Conservation (phyloP, 1,284 basidiomycete species). For the Cryptococcus wingfieldii region DNA sequence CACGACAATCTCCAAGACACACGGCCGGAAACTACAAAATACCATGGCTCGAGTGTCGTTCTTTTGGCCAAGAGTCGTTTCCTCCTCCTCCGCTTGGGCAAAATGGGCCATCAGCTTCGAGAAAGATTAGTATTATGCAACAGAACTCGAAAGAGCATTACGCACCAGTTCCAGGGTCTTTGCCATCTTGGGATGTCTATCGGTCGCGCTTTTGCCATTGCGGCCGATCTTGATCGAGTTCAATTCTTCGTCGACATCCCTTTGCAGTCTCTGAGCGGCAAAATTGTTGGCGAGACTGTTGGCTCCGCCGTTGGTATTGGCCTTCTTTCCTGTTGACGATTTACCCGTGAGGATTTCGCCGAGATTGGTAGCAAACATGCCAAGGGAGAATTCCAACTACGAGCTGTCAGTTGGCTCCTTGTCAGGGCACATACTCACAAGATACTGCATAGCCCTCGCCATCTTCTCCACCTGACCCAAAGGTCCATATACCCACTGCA, state of each 20-base stretch:
- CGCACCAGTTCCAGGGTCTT: slow-evolving; percentile 64
- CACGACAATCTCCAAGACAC: slow-evolving; percentile 83
- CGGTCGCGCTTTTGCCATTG: slow-evolving; percentile 46
- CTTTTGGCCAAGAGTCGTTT: slow-evolving; percentile 48
- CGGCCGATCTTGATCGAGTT: slow-evolving; percentile 34
- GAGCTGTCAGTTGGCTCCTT: neutral
- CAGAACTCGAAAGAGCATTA: neutral
- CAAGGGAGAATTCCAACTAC: slow-evolving; percentile 73
- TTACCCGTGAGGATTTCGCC: slow-evolving; percentile 48
- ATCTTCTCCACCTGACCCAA: slow-evolving; percentile 50
- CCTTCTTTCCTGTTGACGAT: slow-evolving; percentile 35
- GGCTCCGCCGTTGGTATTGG: slow-evolving; percentile 26
- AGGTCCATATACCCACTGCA: slow-evolving; percentile 29
- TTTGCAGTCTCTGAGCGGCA: slow-evolving; percentile 44
- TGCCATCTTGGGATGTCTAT: slow-evolving; percentile 86
- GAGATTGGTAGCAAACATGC: slow-evolving; percentile 68
- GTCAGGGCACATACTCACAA: slow-evolving; percentile 54
- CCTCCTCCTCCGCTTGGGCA: slow-evolving; percentile 57
- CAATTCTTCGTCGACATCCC: slow-evolving; percentile 43
- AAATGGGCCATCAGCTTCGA: slow-evolving; percentile 69
- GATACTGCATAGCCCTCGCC: slow-evolving; percentile 73
- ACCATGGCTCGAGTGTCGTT: slow-evolving; percentile 83
- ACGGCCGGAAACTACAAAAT: slow-evolving; percentile 82
- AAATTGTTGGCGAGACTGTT: slow-evolving; percentile 35
- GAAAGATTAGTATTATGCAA: slow-evolving; percentile 2